Conservation (phyloP, 2,329 filamentous ascomycete genomes). For the Thyridium curvatum region DNA sequence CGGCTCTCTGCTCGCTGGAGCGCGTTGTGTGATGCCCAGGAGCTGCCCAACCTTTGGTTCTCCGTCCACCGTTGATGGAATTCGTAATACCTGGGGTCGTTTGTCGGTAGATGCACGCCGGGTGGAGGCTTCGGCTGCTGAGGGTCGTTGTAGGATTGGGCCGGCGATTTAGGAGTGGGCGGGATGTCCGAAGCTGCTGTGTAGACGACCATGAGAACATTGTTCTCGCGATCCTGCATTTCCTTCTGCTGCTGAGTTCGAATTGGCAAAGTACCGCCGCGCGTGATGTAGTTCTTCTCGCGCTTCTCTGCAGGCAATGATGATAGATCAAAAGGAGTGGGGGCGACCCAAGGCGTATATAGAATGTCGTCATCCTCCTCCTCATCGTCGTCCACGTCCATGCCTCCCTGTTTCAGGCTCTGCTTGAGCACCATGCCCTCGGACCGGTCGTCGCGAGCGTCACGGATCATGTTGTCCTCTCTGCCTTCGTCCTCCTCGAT, state of each 20-base stretch:
- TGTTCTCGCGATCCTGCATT: constrained; percentile 51
- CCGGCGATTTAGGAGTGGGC: constrained; percentile 48
- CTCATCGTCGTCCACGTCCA: constrained; percentile 45
- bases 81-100: constrained; percentile 38
- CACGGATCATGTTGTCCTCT: constrained; percentile 60
- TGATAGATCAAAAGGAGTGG: constrained; percentile 39
- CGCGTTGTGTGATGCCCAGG: constrained; percentile 11
- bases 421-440: constrained; percentile 65
- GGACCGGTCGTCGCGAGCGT: constrained; percentile 66
- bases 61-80: constrained; percentile 44
- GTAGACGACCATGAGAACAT: constrained; percentile 57
- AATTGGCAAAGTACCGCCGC: constrained; percentile 45
- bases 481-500: constrained; percentile 63
- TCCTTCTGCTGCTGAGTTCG: constrained; percentile 48
- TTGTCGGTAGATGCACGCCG: constrained; percentile 24
- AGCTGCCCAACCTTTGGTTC: constrained; percentile 3
- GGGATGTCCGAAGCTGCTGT: constrained; percentile 48
- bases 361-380: constrained; percentile 50
- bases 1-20: constrained; percentile 3
- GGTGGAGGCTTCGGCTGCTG: not conserved
- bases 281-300: constrained; percentile 43
- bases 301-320: constrained; percentile 37
- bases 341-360: constrained; percentile 46
- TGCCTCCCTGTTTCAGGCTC: constrained; percentile 31
- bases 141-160: constrained; percentile 8